A percentile compares a stretch with the other conserved stretches of the same genome.
These are phyloP conservation scores for Triticum urartu DNA, from an alignment of 176 grass and related monocot genomes.

Conservation along the genomic window DNA sequence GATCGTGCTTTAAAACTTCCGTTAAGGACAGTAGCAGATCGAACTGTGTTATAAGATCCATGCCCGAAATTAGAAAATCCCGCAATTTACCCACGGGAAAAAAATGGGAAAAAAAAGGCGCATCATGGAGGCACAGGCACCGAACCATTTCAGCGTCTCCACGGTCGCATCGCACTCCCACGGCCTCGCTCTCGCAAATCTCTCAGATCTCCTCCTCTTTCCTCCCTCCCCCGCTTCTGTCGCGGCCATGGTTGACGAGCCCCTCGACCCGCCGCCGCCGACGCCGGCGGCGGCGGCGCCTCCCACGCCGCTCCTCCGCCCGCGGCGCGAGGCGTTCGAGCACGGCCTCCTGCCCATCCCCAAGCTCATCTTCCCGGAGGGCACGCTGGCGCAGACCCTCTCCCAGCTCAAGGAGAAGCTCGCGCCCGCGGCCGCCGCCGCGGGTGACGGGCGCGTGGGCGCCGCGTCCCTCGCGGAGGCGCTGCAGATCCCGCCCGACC, in stretches of 20 bases:
- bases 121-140: not conserved
- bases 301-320: conserved; percentile 47
- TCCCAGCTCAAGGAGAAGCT: conserved; percentile 69
- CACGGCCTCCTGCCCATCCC: conserved; percentile 88
- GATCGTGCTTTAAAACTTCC: not conserved
- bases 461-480: conserved; percentile 55
- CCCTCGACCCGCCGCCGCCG: conserved; percentile 42
- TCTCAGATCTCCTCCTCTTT: conserved; percentile 18
- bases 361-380: conserved; percentile 81
- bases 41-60: not conserved
- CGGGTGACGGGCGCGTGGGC: conserved; percentile 47
- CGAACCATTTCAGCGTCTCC: conserved; percentile 6
- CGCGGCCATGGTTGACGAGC: conserved; percentile 55
- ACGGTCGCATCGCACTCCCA: not conserved
- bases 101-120: not conserved
- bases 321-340: conserved; percentile 87
- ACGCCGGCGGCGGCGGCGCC: not conserved
- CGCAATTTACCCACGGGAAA: conserved; percentile 7
- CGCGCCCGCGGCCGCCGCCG: not conserved
- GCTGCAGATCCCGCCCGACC: conserved; percentile 83
- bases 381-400: conserved; percentile 63
- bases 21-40: not conserved
- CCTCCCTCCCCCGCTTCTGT: conserved; percentile 23
- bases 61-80: not conserved
- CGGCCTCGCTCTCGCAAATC: not conserved